Percentiles rank a stretch among this genome's conserved stretches.
Conservation (phyloP, 306 rosid species). For the Clitoria ternatea region DNA sequence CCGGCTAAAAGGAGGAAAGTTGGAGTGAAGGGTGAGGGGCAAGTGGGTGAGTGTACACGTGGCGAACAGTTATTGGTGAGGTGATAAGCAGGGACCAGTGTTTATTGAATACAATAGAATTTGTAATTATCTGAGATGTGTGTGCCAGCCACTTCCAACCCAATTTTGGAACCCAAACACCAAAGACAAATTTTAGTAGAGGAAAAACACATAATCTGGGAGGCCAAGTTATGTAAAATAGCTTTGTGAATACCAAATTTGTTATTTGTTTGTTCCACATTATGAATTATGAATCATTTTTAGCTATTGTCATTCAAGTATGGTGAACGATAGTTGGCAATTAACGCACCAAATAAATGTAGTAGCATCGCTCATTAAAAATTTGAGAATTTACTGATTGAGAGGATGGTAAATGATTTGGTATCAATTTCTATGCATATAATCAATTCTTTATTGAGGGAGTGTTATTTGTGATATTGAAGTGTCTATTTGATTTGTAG, state of each 20-base stretch:
- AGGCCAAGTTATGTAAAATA: not conserved
- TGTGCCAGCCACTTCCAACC: not conserved
- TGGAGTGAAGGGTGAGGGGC: not conserved
- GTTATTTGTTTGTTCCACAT: slow-evolving; percentile 22
- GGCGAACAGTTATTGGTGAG: slow-evolving; percentile 26
- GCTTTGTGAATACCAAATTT: slow-evolving; percentile 24
- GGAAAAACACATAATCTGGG: not conserved
- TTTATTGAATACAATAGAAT: not conserved
- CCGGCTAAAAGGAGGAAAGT: slow-evolving; percentile 53
- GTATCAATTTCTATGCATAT: no score
- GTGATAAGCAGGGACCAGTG: not conserved
- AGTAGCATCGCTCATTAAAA: not conserved
- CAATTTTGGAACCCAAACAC: slow-evolving; percentile 2
- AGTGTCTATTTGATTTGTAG: no score
- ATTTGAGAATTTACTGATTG: no score
- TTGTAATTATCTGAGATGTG: slow-evolving; percentile 35
- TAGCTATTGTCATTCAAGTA: not conserved
- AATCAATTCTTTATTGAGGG: no score
- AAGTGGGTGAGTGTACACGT: slow-evolving; percentile 31
- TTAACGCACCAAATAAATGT: not conserved
- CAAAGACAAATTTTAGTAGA: not conserved
- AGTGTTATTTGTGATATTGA: no score
- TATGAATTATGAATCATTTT: not conserved
- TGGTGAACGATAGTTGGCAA: not conserved
- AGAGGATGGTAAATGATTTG: no score